phyloP scores from a whole-genome alignment of 148 eudicot species.

The Silene uniflora region DNA sequence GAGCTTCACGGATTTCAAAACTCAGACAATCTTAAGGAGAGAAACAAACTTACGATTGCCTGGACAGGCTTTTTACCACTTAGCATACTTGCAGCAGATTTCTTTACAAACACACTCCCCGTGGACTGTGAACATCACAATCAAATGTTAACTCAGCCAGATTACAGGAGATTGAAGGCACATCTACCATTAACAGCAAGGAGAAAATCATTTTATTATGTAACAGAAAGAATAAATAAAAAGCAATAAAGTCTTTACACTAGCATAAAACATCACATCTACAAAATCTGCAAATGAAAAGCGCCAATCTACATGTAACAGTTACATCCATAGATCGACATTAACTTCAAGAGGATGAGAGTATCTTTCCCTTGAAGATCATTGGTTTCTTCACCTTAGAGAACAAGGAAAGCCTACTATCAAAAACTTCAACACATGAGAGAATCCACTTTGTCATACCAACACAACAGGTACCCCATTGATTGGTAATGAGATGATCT shows the following conservation, averaged over 20 bases:
- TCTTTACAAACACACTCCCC: conserved; percentile 53
- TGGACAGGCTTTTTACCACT: conserved; percentile 85
- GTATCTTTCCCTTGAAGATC: background rate
- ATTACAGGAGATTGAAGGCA: background rate
- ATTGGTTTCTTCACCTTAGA: background rate
- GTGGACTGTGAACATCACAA: conserved; percentile 42
- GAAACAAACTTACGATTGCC: conserved; percentile 51
- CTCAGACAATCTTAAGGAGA: conserved; percentile 4
- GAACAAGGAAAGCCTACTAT: background rate
- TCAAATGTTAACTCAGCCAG: background rate
- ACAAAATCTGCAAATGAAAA: background rate
- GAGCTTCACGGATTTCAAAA: background rate
- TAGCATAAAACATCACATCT: background rate
- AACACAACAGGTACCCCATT: background rate
- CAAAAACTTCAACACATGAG: background rate
- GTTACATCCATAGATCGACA: too few species aligned
- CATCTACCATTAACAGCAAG: background rate
- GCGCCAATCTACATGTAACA: background rate
- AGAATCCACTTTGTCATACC: background rate
- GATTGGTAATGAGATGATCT: background rate
- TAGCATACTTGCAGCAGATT: conserved; percentile 96
- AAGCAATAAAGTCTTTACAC: background rate
- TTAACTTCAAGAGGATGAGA: background rate
- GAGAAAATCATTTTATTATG: background rate
- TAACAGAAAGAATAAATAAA: background rate